Conservation (phyloP, 2,329 filamentous ascomycete genomes). For the Ceratocystis cacaofunesta region DNA sequence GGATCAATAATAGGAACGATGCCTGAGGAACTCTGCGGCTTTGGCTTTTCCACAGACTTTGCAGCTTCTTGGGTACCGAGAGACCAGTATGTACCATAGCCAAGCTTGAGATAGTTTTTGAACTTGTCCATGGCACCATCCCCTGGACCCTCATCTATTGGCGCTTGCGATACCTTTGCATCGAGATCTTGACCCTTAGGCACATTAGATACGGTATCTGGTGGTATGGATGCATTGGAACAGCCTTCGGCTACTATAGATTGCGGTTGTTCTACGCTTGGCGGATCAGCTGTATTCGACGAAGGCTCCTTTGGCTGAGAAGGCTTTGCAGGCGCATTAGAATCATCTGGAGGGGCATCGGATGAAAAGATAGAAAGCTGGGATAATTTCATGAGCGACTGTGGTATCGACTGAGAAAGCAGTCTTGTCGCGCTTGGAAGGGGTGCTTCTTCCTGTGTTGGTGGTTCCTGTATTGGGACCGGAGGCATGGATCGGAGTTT, state of each 20-base stretch:
- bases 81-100: constrained; percentile 52
- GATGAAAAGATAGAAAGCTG: background rate
- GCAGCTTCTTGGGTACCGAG: background rate
- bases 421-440: background rate
- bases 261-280: background rate
- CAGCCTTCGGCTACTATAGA: background rate
- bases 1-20: constrained; percentile 7
- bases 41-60: constrained; percentile 8
- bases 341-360: background rate
- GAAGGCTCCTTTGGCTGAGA: background rate
- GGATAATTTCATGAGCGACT: background rate
- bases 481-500: constrained; percentile 13
- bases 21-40: background rate
- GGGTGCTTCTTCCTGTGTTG: constrained; percentile 16
- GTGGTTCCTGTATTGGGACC: constrained; percentile 5
- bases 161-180: background rate
- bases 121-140: constrained; percentile 37
- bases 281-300: background rate
- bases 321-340: background rate
- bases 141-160: constrained; percentile 19
- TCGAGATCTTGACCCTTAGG: background rate
- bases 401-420: background rate
- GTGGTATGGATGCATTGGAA: background rate
- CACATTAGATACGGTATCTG: background rate
- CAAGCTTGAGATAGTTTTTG: constrained; percentile 50